These are phyloP conservation scores for Sporothrix protearum DNA, from an alignment of 2,329 filamentous ascomycete species.

Conservation along the genomic window DNA sequence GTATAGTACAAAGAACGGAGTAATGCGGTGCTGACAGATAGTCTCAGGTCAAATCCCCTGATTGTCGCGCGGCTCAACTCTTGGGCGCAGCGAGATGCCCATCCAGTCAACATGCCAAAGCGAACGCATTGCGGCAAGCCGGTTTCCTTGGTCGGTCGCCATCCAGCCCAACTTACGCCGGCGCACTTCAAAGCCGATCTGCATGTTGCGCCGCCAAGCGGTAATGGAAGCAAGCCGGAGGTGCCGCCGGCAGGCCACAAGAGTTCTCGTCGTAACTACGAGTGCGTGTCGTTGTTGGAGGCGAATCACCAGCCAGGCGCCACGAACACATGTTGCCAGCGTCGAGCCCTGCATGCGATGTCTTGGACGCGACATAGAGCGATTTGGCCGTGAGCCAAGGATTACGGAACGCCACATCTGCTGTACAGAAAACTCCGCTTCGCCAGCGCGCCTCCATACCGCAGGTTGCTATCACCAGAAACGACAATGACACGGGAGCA, in stretches of 20 bases:
- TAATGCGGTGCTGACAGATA: neutral
- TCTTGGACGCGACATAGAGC: conserved; percentile 14
- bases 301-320: neutral
- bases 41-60: neutral
- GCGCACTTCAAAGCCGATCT: neutral
- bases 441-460: neutral
- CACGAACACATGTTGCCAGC: neutral
- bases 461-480: too few relatives aligned
- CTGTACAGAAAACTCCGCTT: neutral
- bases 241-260: neutral
- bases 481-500: neutral
- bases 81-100: neutral
- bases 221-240: neutral
- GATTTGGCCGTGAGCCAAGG: neutral
- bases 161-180: neutral
- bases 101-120: conserved; percentile 1
- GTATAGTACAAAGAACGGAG: too few relatives aligned
- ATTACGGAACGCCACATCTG: neutral
- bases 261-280: neutral
- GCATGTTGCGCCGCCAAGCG: neutral
- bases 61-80: neutral
- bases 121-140: conserved; percentile 1
- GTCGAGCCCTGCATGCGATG: neutral
- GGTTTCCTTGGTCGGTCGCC: neutral
- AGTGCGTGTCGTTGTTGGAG: neutral